Conservation (phyloP, 768 basidiomycete genomes). For the Termitomyces titanicus region DNA sequence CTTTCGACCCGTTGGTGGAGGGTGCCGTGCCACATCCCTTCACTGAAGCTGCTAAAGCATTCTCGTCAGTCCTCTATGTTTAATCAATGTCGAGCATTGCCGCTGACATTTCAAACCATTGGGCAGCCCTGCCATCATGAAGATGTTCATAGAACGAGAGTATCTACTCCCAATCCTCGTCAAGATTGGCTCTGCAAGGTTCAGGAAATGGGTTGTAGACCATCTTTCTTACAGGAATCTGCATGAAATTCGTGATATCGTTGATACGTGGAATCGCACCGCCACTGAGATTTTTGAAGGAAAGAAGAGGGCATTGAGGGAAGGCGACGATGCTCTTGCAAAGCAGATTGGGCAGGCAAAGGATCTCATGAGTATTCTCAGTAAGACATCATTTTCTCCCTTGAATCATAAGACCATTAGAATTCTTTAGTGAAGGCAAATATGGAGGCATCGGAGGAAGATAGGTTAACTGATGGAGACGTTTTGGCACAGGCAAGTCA, state of each 20-base stretch:
- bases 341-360: conserved; percentile 8
- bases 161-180: conserved; percentile 6
- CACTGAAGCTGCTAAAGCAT: conserved; percentile 1
- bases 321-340: conserved; percentile 8
- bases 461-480: conserved; percentile 26
- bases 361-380: conserved; percentile 13
- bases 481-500: conserved; percentile 25
- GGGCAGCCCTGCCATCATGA: neutral
- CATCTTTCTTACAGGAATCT: conserved; percentile 1
- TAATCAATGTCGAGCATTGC: neutral
- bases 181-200: conserved; percentile 10
- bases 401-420: neutral
- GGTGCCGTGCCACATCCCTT: conserved; percentile 2
- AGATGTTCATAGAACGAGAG: neutral
- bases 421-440: conserved; percentile 28
- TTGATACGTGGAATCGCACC: conserved; percentile 8
- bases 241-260: conserved; percentile 1
- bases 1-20: conserved; percentile 12
- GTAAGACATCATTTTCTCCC: neutral
- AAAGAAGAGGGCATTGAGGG: conserved; percentile 9
- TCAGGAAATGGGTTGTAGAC: conserved; percentile 10
- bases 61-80: conserved; percentile 3
- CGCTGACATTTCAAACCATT: neutral
- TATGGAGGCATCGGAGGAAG: conserved; percentile 22
- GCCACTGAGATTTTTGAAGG: conserved; percentile 4